Base-by-base conservation (phyloP, 495 filamentous ascomycete species). In the Neohortaea acidophila region DNA sequence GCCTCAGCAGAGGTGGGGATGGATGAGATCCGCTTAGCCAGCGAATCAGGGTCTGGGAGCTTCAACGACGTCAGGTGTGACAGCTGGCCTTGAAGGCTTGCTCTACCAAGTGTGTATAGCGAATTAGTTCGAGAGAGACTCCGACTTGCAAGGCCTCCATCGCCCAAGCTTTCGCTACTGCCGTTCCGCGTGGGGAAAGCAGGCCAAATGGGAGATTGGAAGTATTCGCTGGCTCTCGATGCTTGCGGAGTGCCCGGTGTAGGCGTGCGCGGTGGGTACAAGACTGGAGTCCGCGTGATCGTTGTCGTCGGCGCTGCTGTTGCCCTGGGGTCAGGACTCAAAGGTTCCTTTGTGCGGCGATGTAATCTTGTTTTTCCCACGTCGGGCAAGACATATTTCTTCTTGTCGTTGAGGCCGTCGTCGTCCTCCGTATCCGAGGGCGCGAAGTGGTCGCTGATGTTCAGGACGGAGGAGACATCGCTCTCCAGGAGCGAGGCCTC, bases 71-170 rank as follows among this genome's bases (percentile, higher is more conserved):
- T 91, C 21, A 93, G 64, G 47, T 87, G 81, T 13, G 81, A 78
- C 18, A 94, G 70, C 56, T 97, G 89, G 45, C 82, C 85, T 18
- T 81, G 78, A 51, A 97, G 93, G 0, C 85, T 89, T 26, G 75
- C 77, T 22, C 85, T 76, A 4, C 84, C 89, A 44, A 97, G 69
- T 0, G 87, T 89, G 55, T 84, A 92, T 19, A 91, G 77, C 3
- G 84, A 91, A 13, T 77, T 73, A 3, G 81, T 63, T n/a, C 83
- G 14, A 65, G 61, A 22, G 56, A 51, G n/a, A 51, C 61, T 37
- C 40, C 49, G 13, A 57, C 36, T 64, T 25, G 66, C 67, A 52
- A 73, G 74, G 44, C 69, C 73, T 10, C 62, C 61, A 40, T 67
- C 62, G 44, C 64, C 64, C 3, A 59, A 58, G 25, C 61, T 64